Percentiles rank a stretch among this genome's conserved stretches.
Conservation (phyloP, 371 early-diverging fungal species). For the Syncephalastrum sp. region DNA sequence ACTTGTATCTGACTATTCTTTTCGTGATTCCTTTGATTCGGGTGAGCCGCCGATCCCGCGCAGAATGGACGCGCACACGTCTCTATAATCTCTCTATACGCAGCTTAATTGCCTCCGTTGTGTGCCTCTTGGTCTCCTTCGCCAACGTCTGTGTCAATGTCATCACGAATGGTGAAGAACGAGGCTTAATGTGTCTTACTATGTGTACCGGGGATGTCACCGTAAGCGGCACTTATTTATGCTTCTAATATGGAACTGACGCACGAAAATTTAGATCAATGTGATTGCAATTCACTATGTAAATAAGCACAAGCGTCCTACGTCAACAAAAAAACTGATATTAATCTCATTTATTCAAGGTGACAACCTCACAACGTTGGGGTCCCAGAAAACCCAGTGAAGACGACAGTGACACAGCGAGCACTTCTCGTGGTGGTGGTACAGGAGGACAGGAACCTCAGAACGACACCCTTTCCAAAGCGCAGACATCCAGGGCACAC, state of each 20-base stretch:
- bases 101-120: slow-evolving; percentile 47
- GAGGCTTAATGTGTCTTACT: slow-evolving; percentile 51
- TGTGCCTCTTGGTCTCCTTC: slow-evolving; percentile 48
- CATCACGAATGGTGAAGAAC: slow-evolving; percentile 44
- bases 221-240: slow-evolving; percentile 9
- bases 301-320: background rate
- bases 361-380: background rate
- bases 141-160: slow-evolving; percentile 48
- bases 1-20: slow-evolving; percentile 45
- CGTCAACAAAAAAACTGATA: background rate
- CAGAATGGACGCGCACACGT: slow-evolving; percentile 44
- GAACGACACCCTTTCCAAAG: too few species aligned
- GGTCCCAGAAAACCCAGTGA: too few species aligned
- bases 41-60: slow-evolving; percentile 27
- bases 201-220: slow-evolving; percentile 59
- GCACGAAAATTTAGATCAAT: slow-evolving; percentile 24
- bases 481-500: too few species aligned
- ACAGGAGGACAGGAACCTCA: too few species aligned
- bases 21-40: slow-evolving; percentile 46
- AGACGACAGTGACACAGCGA: too few species aligned
- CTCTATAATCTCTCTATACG: slow-evolving; percentile 48
- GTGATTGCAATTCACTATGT: slow-evolving; percentile 57
- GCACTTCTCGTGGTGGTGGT: too few species aligned
- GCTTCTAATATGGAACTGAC: background rate
- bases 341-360: slow-evolving; percentile 4